Percentiles rank a stretch among this genome's conserved stretches.
phyloP scores from a whole-genome alignment of 305 asterid species.

The Fraxinus nigra region DNA sequence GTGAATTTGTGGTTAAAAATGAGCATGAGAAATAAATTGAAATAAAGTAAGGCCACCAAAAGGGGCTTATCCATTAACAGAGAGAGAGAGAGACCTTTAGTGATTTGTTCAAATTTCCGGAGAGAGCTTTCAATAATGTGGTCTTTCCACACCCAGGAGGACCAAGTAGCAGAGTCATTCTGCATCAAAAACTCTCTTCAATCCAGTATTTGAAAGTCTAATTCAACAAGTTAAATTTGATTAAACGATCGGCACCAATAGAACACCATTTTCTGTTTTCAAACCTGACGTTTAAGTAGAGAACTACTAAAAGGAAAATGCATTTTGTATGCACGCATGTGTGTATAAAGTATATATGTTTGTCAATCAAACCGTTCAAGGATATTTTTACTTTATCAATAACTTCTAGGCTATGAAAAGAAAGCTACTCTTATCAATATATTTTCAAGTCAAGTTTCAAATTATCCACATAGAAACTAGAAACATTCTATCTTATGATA shows the following conservation, averaged over 20 bases:
- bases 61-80: neutral
- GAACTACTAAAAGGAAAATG: neutral
- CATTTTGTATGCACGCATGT: neutral
- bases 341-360: neutral
- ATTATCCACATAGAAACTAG: neutral
- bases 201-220: conserved; percentile 3
- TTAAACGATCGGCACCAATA: neutral
- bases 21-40: neutral
- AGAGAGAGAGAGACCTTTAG: conserved; percentile 36
- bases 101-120: conserved; percentile 56
- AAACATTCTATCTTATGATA: neutral
- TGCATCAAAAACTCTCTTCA: conserved; percentile 5
- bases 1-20: neutral
- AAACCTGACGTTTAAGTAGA: neutral
- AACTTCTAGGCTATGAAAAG: neutral
- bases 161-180: conserved; percentile 62
- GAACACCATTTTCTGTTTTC: conserved; percentile 4
- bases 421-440: neutral
- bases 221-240: neutral
- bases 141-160: conserved; percentile 81
- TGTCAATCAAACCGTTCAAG: neutral
- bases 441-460: neutral
- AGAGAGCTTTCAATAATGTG: conserved; percentile 58
- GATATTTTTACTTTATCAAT: neutral
- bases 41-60: neutral